Percentiles rank a stretch among this genome's conserved stretches.
phyloP scores from a whole-genome alignment of 805 yeast species.

The Saccharomycopsis amapae region DNA sequence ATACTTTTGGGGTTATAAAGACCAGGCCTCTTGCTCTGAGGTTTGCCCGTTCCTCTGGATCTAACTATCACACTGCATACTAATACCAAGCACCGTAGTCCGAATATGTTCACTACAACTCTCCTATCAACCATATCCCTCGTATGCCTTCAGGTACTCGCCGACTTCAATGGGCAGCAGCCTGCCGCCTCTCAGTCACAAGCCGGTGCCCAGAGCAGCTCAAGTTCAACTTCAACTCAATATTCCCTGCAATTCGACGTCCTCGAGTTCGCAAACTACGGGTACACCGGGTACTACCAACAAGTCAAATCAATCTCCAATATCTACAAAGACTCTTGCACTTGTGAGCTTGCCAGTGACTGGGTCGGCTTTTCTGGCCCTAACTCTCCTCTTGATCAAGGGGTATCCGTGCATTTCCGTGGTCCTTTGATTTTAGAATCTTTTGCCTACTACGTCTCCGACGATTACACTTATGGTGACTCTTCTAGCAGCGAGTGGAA shows the following conservation, averaged over 20 bases:
- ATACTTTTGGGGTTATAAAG: too few relatives aligned
- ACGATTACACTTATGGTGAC: constrained; percentile 29
- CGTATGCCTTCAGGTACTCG: too few relatives aligned
- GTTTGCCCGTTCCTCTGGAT: too few relatives aligned
- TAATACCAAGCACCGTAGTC: too few relatives aligned
- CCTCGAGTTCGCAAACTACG: constrained; percentile 47
- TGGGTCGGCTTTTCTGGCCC: constrained; percentile 40
- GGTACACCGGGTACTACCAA: constrained; percentile 46
- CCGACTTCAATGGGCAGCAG: too few relatives aligned
- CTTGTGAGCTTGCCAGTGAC: constrained; percentile 36
- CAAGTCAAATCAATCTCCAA: constrained; percentile 40
- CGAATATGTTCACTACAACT: too few relatives aligned
- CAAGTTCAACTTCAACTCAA: not conserved
- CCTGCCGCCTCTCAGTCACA: too few relatives aligned
- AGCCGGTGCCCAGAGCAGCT: too few relatives aligned
- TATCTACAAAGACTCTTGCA: constrained; percentile 37
- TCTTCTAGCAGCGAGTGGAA: constrained; percentile 49
- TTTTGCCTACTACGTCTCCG: constrained; percentile 46
- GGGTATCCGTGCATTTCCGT: constrained; percentile 69
- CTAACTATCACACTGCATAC: too few relatives aligned
- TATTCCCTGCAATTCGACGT: constrained; percentile 23
- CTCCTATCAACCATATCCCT: too few relatives aligned
- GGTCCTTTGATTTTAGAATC: constrained; percentile 59
- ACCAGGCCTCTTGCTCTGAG: too few relatives aligned
- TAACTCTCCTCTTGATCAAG: constrained; percentile 61